phyloP scores from a whole-genome alignment of 257 asterid genomes.

The Solanum ossicruentum region DNA sequence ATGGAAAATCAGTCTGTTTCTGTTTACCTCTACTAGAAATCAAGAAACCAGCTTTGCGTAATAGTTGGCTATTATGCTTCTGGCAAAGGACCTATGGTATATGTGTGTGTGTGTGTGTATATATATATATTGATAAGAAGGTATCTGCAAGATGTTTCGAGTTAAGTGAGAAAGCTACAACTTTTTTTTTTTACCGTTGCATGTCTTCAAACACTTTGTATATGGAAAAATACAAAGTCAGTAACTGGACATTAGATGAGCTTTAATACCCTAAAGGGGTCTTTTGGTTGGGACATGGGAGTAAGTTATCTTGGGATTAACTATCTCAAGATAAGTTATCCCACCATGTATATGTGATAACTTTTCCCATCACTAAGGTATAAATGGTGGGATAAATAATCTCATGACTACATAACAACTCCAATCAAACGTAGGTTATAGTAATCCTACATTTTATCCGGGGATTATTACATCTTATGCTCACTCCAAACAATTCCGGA shows the following conservation, averaged over 20 bases:
- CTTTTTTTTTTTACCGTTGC: background rate
- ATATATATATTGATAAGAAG: background rate
- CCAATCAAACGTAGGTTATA: too few relatives aligned
- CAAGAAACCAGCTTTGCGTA: background rate
- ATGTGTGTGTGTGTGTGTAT: background rate
- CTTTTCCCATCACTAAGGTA: too few relatives aligned
- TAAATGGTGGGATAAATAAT: too few relatives aligned
- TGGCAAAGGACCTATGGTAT: background rate
- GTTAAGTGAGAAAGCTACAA: background rate
- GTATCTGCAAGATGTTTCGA: background rate
- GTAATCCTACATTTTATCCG: too few relatives aligned
- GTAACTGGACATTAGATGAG: background rate
- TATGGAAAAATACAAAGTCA: background rate
- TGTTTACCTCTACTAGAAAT: background rate
- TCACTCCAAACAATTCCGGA: too few relatives aligned
- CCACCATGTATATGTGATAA: too few relatives aligned
- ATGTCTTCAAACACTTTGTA: background rate
- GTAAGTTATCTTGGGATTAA: too few relatives aligned
- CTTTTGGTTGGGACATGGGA: too few relatives aligned
- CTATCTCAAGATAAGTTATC: too few relatives aligned
- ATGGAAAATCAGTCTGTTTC: background rate
- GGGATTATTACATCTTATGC: too few relatives aligned
- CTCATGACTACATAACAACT: too few relatives aligned
- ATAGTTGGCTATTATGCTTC: background rate
- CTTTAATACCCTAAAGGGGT: background rate